A percentile compares a stretch with the other conserved stretches of the same genome.
phyloP scores from a whole-genome alignment of 768 basidiomycete genomes.

The Rhodocollybia butyracea region DNA sequence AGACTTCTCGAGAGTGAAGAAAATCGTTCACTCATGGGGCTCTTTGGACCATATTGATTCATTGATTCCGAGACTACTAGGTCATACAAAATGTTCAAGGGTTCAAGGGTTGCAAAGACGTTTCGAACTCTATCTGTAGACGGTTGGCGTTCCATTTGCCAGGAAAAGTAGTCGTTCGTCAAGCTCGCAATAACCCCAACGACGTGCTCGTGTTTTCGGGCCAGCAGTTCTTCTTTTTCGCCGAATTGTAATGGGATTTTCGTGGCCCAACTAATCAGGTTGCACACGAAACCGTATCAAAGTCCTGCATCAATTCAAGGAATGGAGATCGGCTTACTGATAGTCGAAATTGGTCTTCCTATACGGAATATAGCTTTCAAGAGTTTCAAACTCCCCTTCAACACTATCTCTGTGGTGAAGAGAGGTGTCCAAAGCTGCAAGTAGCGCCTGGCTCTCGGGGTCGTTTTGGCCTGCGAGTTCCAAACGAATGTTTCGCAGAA shows the following conservation, averaged over 20 bases:
- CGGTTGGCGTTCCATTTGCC: conserved; percentile 21
- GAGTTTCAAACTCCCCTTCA: not conserved
- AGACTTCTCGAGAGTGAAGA: no score
- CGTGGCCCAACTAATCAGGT: conserved; percentile 20
- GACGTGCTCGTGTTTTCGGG: conserved; percentile 14
- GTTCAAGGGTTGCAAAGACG: no score
- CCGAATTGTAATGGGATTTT: conserved; percentile 13
- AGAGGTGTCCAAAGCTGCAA: not conserved
- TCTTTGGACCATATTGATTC: no score
- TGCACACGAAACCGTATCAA: conserved; percentile 12
- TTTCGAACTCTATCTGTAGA: conserved; percentile 19
- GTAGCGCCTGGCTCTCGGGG: not conserved
- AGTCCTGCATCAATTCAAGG: not conserved
- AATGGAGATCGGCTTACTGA: not conserved
- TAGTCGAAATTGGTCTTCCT: conserved; percentile 6
- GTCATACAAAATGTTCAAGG: no score
- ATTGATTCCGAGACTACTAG: no score
- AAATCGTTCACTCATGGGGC: no score
- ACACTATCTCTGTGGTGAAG: conserved; percentile 1
- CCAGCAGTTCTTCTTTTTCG: conserved; percentile 6
- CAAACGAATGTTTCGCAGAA: not conserved
- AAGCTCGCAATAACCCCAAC: conserved; percentile 17
- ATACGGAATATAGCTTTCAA: conserved; percentile 4
- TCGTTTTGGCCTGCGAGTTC: not conserved
- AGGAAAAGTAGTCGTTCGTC: conserved; percentile 25